Base-by-base conservation (phyloP, 257 asterid genomes). In the Rhazya stricta region DNA sequence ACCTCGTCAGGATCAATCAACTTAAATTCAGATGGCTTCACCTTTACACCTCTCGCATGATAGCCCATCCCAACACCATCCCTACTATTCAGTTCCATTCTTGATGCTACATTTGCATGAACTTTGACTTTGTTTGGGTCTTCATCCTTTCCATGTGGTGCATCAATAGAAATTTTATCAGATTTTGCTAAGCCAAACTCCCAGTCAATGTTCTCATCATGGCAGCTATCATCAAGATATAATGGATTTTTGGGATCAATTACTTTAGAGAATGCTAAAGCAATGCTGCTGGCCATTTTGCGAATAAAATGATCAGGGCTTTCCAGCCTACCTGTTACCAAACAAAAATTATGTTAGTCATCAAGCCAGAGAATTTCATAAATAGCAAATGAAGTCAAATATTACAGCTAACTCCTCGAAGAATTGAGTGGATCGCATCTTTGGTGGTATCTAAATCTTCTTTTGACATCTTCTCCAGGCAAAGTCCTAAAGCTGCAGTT, bases 401-500 rank as follows among this genome's bases (percentile, higher is more conserved):
- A 78, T 73, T 90, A 92, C 99, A 84, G 84, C 98, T 92, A 81
- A 95, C 83, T 83, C 99, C 98, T 83, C 88, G 90, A 82, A 95
- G 99, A 88, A 95, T 86, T 71, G 88, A 87, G 68, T 79, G 97
- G 84, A 92, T 81, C 61, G 84, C 97, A 84, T 89, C 92, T 87
- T 92, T 92, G 30, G 90, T 86, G 54, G 89, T 87, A 78, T 91
- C 91, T 62, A 95, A 84, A 83, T 92, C 98, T 81, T 85, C 89
- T 88, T 91, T 95, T 71, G 87, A 48, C 96, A 92, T 95, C 90
- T 89, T 91, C 88, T 92, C 96, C 82, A 95, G 83, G 87, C 96
- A 95, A 81, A 95, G 90, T 77, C 99, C 99, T 80, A 91, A 82
- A 63, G 98, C 98, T 78, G 98, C 96, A 78, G 99, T 91, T 79